Evolutionary conservation across 495 filamentous ascomycete species (phyloP), one percentile per base, ranked within the genome.

Genomic region (Immersiella caudata): DNA sequence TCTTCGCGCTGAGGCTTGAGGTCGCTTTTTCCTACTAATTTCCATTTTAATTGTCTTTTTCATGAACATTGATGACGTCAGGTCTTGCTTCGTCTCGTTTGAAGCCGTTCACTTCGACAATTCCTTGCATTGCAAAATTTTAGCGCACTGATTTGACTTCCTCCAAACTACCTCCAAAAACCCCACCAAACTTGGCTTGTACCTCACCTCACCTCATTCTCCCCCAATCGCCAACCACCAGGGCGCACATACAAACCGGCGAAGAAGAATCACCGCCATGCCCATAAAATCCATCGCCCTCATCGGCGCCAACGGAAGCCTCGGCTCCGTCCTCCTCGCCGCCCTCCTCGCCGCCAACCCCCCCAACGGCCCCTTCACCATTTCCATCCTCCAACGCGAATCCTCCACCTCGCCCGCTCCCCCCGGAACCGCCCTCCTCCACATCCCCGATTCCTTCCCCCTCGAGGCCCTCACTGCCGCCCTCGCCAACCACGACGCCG

Each of bases 241-340:
- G 5, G 5, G 11, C 16, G 40, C 40, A 46, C 40, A 18, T 18
- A 12, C 4, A 46, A 46, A n/a, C n/a, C n/a, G n/a, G n/a, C n/a
- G n/a, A 33, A 33, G 8, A 33, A 33, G 8, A 33, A 33, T 8
- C 40, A 46, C 40, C 4, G 14, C 40, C 40, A 46, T 46, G 40
- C 4, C 40, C 40, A n/a, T 73, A 40, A 49, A 69, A 40, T 77
- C 70, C 7, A 65, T 79, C 11, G 55, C 70, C 64, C 57, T 79
- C 0, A 69, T 76, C 29, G 75, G 77, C 60, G 76, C 81, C 74
- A 73, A 79, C 71, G 80, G 74, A 60, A 79, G 74, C 40, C 74
- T 80, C 64, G 78, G 76, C 54, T 67, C 72, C 3, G 70, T 72
- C 25, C 76, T 83, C 54, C 73, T 80, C 18, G 62, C 68, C 0